Conservation (phyloP, 306 rosid genomes). For the Mimosa bimucronata region DNA sequence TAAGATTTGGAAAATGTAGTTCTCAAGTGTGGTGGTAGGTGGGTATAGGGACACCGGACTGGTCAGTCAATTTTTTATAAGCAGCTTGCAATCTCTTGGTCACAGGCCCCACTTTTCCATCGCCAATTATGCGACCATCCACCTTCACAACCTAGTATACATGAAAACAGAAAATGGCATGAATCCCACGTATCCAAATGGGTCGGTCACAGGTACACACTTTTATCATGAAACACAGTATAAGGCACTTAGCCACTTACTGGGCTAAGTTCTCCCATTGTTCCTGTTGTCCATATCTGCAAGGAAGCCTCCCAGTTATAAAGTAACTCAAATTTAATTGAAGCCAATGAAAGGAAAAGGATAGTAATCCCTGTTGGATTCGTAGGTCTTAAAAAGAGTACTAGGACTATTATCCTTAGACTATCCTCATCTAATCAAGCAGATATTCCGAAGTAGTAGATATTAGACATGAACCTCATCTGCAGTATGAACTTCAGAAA, state of each 20-base stretch:
- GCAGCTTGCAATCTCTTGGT: slow-evolving; percentile 71
- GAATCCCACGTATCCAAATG: slow-evolving; percentile 3
- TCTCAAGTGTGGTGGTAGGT: slow-evolving; percentile 36
- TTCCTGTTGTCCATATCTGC: slow-evolving; percentile 93
- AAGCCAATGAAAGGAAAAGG: not conserved
- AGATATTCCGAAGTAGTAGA: slow-evolving; percentile 18
- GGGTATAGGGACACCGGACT: slow-evolving; percentile 66
- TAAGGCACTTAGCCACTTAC: slow-evolving; percentile 54
- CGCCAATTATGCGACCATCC: slow-evolving; percentile 82
- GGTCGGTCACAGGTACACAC: not conserved
- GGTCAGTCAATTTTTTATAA: slow-evolving; percentile 69
- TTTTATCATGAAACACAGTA: slow-evolving; percentile 9
- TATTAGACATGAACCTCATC: slow-evolving; percentile 67
- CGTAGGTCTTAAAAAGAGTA: not conserved
- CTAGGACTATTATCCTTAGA: not conserved
- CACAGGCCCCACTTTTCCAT: slow-evolving; percentile 78
- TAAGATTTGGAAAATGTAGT: slow-evolving; percentile 26
- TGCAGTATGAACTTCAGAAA: slow-evolving; percentile 84
- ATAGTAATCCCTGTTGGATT: not conserved
- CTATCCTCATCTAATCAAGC: not conserved
- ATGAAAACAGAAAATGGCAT: slow-evolving; percentile 7
- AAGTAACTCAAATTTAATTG: slow-evolving; percentile 19
- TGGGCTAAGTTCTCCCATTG: slow-evolving; percentile 93
- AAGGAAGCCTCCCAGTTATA: slow-evolving; percentile 28
- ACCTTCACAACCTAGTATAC: slow-evolving; percentile 78